Conservation (phyloP, 257 asterid species). For the Ilex aquifolium region DNA sequence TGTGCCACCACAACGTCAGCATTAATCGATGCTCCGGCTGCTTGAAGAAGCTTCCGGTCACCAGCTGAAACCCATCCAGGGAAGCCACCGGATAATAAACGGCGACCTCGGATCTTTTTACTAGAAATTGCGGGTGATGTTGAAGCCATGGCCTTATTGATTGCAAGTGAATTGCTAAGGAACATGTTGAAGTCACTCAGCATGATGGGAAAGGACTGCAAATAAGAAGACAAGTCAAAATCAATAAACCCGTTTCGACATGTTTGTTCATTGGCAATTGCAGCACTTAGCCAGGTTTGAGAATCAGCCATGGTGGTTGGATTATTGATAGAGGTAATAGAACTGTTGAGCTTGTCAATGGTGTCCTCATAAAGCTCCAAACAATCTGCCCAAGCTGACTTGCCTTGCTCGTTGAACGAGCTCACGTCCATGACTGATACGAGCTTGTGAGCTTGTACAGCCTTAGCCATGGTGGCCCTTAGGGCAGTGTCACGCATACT, state of each 20-base stretch:
- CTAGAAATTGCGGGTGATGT: background rate
- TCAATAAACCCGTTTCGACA: constrained; percentile 56
- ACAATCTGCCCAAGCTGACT: constrained; percentile 51
- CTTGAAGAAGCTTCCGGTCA: constrained; percentile 38
- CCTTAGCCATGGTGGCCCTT: constrained; percentile 33
- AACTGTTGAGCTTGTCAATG: constrained; percentile 27
- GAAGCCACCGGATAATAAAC: constrained; percentile 21
- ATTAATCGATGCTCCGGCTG: constrained; percentile 7
- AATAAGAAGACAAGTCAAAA: constrained; percentile 28
- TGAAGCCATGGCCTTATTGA: constrained; percentile 33
- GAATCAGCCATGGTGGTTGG: constrained; percentile 20
- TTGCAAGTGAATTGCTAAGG: constrained; percentile 57
- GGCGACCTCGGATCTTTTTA: constrained; percentile 13
- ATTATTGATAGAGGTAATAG: background rate
- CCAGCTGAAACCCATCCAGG: constrained; percentile 38
- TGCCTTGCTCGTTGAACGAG: constrained; percentile 32
- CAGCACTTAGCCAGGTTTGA: constrained; percentile 68
- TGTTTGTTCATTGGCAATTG: constrained; percentile 49
- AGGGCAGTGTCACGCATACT: constrained; percentile 28
- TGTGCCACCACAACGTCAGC: constrained; percentile 53
- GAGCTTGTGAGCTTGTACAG: constrained; percentile 26
- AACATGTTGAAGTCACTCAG: constrained; percentile 23
- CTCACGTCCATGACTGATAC: constrained; percentile 28
- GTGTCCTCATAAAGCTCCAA: constrained; percentile 47
- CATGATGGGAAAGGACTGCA: constrained; percentile 14